Evolutionary conservation across 345 rosid species (phyloP).

Genomic region (Gossypium rotundifolium): DNA sequence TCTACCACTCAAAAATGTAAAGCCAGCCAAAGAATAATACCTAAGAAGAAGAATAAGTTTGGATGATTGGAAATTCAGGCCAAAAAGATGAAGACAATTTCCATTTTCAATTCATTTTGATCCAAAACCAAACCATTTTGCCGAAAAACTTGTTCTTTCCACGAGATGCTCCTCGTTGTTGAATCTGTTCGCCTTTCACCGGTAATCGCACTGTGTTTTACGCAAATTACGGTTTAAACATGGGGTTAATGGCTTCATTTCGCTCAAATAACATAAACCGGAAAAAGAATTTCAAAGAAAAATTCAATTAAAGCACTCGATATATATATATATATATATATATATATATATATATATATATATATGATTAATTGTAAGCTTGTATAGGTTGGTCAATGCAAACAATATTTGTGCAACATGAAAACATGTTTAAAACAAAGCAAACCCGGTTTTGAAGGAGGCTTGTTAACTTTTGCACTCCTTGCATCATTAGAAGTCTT

Average conservation of each 20-base stretch:
- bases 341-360: too few species aligned
- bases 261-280: neutral
- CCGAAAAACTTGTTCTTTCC: slow-evolving; percentile 49
- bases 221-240: slow-evolving; percentile 20
- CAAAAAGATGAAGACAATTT: neutral
- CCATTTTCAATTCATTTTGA: slow-evolving; percentile 27
- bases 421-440: neutral
- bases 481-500: slow-evolving; percentile 20
- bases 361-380: neutral
- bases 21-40: neutral
- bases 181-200: slow-evolving; percentile 14
- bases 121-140: slow-evolving; percentile 56
- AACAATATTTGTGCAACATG: too few species aligned
- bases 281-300: neutral
- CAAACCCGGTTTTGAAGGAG: slow-evolving; percentile 37
- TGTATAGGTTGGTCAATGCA: neutral
- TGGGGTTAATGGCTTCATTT: neutral
- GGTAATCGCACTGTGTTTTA: slow-evolving; percentile 29
- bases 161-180: slow-evolving; percentile 20
- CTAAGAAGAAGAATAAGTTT: neutral
- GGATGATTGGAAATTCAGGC: slow-evolving; percentile 6
- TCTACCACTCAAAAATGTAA: too few species aligned
- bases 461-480: slow-evolving; percentile 19
- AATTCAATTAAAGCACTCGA: neutral
- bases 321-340: too few species aligned